Base-by-base conservation (phyloP, 345 rosid genomes). In the Pelargonium nanum region DNA sequence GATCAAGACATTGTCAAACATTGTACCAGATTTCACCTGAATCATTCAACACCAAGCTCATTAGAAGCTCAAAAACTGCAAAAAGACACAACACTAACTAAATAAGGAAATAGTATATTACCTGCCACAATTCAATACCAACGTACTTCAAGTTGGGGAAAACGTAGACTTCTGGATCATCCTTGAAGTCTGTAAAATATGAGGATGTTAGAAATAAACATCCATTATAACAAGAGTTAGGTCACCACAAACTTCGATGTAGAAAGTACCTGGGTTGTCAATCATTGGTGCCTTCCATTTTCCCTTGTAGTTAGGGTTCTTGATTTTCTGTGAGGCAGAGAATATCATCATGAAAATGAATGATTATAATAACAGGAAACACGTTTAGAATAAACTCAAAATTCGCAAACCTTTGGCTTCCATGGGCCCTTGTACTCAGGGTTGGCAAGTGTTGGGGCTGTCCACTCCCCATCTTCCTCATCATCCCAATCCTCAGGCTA, bases 401-500 rank as follows among this genome's bases (percentile, higher is more conserved):
- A 58, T 55, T 19, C 57, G 73, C 81, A 68, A 55, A 94, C 99
- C 99, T 90, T 88, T 24, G 93, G 71, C 73, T 77, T 76, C 97
- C 99, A 94, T 81, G 80, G 86, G 56, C 99, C 99, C 71, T 78
- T 85, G 89, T 90, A 90, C 72, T 94, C 96, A 15, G 99, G 97
- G 83, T 94, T 94, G 62, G 96, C 68, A 57, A 88, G 82, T 50
- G 99, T 94, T 17, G 99, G 92, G 58, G 87, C 73, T 51, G 95
- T 85, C 99, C 99, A 94, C 70, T 89, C 99, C 79, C 97, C 97
- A 80, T 94, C 99, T 77, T 94, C 99, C 74, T 94, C 95, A 4
- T 90, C 99, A 77, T 94, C 96, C 99, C 99, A 94, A 73, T 90
- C 97, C 66, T 94, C 97, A 56, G 99, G 99, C 99, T 94, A 40